Evolutionary conservation across 2,329 filamentous ascomycete genomes (phyloP), one percentile per base, ranked within the genome.

Genomic region (Nemania diffusa): DNA sequence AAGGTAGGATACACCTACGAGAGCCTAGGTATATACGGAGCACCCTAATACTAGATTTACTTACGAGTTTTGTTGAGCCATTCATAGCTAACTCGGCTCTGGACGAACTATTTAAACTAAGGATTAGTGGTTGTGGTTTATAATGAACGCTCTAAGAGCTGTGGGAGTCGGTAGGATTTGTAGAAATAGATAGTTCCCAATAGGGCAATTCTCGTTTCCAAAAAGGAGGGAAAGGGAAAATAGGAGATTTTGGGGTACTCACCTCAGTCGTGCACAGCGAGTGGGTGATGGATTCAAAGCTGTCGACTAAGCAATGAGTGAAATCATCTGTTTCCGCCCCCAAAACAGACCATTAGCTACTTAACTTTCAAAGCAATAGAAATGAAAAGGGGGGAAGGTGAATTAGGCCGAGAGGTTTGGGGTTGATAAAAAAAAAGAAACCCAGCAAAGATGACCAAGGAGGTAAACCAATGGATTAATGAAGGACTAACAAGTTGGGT

Each of bases 251-350:
- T 4, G 13, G 15, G 5, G 13, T 26, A n/a, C 57, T 55, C 13
- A 67, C 60, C 65, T 98, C 96, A 1, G 92, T 95, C 0, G 96
- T 98, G 78, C 95, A 98, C 22, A 98, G 84, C 15, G 91, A 95
- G 82, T 97, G 95, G 0, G 94, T 94, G 75, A 98, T 97, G 20
- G 88, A 87, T 79, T 99, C 96, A 71, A 97, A 93, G 72, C 92
- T 94, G 84, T 98, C 96, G 74, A 92, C 95, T 24, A 97, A 84
- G 79, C 92, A 97, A 82, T 97, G 93, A 0, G 91, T 92, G 78
- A 97, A 97, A 78, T 97, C 94, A 76, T 97, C 57, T 65, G 29
- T 26, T 22, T 11, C 24, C 9, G n/a, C 27, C 48, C 7, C 15
- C 34, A 55, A n/a, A 29, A 32, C 15, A 42, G 13, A 13, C 37